Percentiles rank a stretch among this genome's conserved stretches.
Evolutionary conservation across 2,329 filamentous ascomycete species (phyloP).

Genomic region (Fusarium sp.): DNA sequence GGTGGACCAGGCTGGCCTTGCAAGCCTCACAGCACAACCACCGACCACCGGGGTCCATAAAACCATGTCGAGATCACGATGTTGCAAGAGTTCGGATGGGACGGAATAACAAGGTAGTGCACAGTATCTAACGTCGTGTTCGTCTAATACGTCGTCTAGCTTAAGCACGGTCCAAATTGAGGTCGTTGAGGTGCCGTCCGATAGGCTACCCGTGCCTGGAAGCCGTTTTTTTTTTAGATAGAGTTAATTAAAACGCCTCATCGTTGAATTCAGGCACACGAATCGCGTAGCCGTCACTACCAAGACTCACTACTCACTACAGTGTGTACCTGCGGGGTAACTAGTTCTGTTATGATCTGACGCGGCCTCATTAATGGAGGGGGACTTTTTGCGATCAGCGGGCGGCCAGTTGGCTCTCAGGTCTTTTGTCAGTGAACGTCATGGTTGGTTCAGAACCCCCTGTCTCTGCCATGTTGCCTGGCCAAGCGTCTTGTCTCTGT

Average conservation of each 20-base stretch:
- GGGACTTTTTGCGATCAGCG: conserved; percentile 23
- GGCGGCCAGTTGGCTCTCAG: background rate
- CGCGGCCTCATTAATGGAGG: conserved; percentile 1
- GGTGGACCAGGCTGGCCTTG: conserved; percentile 16
- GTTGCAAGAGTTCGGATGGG: conserved; percentile 32
- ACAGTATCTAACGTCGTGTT: conserved; percentile 17
- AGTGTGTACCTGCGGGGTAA: conserved; percentile 18
- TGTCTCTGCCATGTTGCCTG: conserved; percentile 15
- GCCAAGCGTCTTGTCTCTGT: conserved; percentile 5
- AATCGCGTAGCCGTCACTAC: conserved; percentile 9
- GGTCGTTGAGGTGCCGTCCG: background rate
- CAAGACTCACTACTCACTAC: background rate
- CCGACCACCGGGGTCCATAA: conserved; percentile 21
- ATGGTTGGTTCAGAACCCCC: conserved; percentile 4
- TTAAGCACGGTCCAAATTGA: conserved; percentile 11
- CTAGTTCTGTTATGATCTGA: conserved; percentile 24
- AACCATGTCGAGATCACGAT: conserved; percentile 32
- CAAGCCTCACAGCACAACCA: conserved; percentile 3
- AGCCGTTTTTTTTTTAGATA: conserved; percentile 11
- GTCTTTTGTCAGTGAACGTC: background rate
- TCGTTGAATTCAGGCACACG: conserved; percentile 19
- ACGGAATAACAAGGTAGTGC: conserved; percentile 5
- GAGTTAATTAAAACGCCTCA: conserved; percentile 25
- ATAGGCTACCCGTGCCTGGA: background rate
- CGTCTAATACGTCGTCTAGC: conserved; percentile 13